phyloP scores from a whole-genome alignment of 345 rosid genomes.

The Acer yangbiense region DNA sequence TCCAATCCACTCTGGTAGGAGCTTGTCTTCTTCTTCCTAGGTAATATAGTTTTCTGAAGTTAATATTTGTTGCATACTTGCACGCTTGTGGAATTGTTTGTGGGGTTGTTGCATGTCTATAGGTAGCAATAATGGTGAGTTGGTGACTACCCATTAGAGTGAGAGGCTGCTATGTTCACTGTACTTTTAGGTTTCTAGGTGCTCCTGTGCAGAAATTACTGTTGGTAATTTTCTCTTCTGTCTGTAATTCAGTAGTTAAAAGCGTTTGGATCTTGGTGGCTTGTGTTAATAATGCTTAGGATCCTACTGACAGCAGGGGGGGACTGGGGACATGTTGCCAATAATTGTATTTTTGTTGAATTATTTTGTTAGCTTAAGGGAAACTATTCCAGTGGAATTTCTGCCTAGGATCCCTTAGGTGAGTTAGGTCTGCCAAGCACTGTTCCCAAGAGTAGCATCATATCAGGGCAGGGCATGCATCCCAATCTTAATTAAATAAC shows the following conservation, averaged over 20 bases:
- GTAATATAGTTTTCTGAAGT: neutral
- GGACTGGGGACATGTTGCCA: neutral
- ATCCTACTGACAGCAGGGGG: neutral
- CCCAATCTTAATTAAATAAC: neutral
- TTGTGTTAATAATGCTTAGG: neutral
- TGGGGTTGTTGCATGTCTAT: neutral
- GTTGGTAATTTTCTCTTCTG: neutral
- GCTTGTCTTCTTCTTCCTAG: constrained; percentile 7
- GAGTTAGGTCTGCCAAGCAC: neutral
- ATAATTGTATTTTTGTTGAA: constrained; percentile 9
- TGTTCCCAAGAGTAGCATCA: constrained; percentile 1
- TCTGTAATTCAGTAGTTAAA: neutral
- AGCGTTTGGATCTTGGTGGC: neutral
- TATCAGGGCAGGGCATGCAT: neutral
- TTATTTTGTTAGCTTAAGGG: constrained; percentile 7
- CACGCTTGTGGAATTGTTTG: neutral
- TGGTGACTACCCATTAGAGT: neutral
- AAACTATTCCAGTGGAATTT: neutral
- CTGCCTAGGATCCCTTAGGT: constrained; percentile 19
- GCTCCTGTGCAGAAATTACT: neutral
- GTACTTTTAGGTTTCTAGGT: neutral
- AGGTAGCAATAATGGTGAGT: neutral
- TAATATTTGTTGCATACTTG: neutral
- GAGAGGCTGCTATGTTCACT: neutral
- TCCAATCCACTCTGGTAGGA: neutral